Evolutionary conservation across 2,329 filamentous ascomycete genomes (phyloP).

Genomic region (Neoscytalidium dimidiatum): DNA sequence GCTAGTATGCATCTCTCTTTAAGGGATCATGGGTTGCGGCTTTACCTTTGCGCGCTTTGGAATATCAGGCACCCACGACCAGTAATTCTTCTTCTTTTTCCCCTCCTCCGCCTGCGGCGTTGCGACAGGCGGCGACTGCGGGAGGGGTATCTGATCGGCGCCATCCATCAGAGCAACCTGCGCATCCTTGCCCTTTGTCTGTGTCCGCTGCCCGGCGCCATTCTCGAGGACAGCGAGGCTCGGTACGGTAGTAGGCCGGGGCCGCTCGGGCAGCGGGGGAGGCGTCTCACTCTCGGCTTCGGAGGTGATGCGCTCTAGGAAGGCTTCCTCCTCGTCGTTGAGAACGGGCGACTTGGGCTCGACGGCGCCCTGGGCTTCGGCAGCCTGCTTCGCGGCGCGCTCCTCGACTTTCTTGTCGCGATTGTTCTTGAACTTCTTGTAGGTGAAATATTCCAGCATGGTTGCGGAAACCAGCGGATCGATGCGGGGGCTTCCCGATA

Average conservation of each 20-base stretch:
- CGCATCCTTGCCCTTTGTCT: slow-evolving; percentile 44
- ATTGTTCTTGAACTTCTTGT: slow-evolving; percentile 41
- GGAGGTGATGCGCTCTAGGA: slow-evolving; percentile 54
- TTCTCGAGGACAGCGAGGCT: background rate
- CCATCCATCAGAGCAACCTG: slow-evolving; percentile 48
- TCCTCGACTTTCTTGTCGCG: slow-evolving; percentile 28
- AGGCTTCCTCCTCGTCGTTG: slow-evolving; percentile 63
- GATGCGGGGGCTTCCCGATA: background rate
- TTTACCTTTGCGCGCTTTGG: slow-evolving; percentile 17
- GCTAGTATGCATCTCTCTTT: background rate
- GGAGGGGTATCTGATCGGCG: slow-evolving; percentile 52
- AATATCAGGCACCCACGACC: slow-evolving; percentile 16
- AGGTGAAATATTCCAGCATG: slow-evolving; percentile 42
- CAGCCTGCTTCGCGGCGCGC: slow-evolving; percentile 21
- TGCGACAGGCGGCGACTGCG: slow-evolving; percentile 48
- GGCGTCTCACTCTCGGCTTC: slow-evolving; percentile 45
- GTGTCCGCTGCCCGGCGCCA: slow-evolving; percentile 29
- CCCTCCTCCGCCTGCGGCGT: slow-evolving; percentile 25
- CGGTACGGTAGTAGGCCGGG: slow-evolving; percentile 32
- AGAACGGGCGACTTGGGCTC: slow-evolving; percentile 46
- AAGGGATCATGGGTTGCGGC: slow-evolving; percentile 30
- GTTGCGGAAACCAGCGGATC: background rate
- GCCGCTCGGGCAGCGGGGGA: slow-evolving; percentile 44
- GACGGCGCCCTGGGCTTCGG: slow-evolving; percentile 27
- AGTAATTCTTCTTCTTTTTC: slow-evolving; percentile 31